Conservation (phyloP, 192 early-diverging fungal species). For the Podila verticillata region DNA sequence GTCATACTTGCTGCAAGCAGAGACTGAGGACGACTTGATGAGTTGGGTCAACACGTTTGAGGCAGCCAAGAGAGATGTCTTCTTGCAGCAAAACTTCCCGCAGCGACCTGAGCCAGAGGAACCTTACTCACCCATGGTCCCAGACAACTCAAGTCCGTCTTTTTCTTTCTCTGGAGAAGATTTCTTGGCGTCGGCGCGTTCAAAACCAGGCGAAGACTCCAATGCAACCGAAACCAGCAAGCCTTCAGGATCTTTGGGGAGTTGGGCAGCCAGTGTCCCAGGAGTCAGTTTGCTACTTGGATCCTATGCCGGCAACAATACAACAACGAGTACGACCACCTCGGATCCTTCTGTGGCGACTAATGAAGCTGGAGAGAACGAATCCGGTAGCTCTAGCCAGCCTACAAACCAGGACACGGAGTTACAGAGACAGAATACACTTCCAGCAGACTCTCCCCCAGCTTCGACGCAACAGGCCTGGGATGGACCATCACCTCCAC, state of each 20-base stretch:
- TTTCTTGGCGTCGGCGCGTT: conserved; percentile 2
- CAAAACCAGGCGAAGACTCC: conserved; percentile 1
- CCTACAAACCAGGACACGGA: background rate
- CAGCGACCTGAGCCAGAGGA: conserved; percentile 29
- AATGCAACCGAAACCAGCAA: conserved; percentile 10
- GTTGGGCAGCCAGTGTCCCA: conserved; percentile 43
- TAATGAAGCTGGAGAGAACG: background rate
- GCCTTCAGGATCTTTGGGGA: background rate
- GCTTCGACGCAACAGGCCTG: background rate
- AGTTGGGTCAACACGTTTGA: conserved; percentile 75
- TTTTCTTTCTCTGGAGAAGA: conserved; percentile 41
- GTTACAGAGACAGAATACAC: background rate
- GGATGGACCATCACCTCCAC: conserved; percentile 1
- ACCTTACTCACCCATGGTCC: conserved; percentile 31
- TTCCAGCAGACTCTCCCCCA: background rate
- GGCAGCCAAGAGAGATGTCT: conserved; percentile 59
- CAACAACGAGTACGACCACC: conserved; percentile 5
- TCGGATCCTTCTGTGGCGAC: background rate
- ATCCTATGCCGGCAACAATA: conserved; percentile 21
- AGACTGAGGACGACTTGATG: conserved; percentile 74
- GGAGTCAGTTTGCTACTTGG: conserved; percentile 39
- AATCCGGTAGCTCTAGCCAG: background rate
- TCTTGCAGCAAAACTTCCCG: conserved; percentile 29
- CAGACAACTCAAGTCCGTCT: conserved; percentile 13
- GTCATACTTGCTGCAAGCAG: conserved; percentile 67